Percentiles rank a stretch among this genome's conserved stretches.
Evolutionary conservation across 2,329 filamentous ascomycete genomes (phyloP).

Genomic region (Aspergillus ibericus): DNA sequence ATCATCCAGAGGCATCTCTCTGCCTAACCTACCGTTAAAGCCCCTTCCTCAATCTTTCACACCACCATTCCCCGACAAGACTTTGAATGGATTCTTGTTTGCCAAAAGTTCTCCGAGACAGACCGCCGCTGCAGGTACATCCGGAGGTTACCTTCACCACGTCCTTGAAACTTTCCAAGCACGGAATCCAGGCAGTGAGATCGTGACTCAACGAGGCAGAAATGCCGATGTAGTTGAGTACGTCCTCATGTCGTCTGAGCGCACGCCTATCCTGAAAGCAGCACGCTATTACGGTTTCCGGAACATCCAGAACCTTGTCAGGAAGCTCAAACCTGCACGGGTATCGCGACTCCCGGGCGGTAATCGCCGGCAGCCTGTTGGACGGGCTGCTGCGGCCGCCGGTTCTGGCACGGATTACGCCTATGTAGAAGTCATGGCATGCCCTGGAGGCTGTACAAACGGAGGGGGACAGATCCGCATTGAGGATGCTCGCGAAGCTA

Average conservation of each 20-base stretch:
- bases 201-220: conserved; percentile 72
- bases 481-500: conserved; percentile 62
- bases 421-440: conserved; percentile 99
- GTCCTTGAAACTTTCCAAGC: conserved; percentile 74
- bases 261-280: conserved; percentile 68
- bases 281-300: conserved; percentile 96
- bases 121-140: conserved; percentile 67
- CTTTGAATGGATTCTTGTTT: conserved; percentile 73
- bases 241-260: conserved; percentile 58
- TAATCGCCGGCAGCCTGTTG: conserved; percentile 42
- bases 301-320: conserved; percentile 96
- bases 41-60: conserved; percentile 50
- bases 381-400: conserved; percentile 33
- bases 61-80: conserved; percentile 70
- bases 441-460: conserved; percentile 97
- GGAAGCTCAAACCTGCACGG: conserved; percentile 80
- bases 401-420: conserved; percentile 63
- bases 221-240: conserved; percentile 94
- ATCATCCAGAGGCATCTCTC: conserved; percentile 73
- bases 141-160: conserved; percentile 85
- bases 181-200: conserved; percentile 67
- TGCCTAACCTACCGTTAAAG: conserved; percentile 68
- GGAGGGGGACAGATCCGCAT: conserved; percentile 94
- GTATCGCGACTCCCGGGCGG: conserved; percentile 78
- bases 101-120: conserved; percentile 48